Evolutionary conservation across 306 rosid genomes (phyloP), one percentile per base, ranked within the genome.

Genomic region (Oemleria cerasiformis): DNA sequence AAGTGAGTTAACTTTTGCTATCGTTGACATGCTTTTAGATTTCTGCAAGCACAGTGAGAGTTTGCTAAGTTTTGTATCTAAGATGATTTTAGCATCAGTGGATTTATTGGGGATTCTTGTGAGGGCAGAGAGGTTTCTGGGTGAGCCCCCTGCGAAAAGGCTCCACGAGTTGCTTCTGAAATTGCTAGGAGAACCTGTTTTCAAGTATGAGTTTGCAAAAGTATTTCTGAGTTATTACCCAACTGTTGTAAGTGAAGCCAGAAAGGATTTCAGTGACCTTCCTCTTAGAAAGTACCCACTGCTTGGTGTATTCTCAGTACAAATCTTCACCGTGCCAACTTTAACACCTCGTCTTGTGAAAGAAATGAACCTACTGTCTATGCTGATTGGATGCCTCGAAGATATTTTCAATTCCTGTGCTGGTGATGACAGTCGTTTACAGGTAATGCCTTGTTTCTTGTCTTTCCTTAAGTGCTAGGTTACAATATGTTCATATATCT

Each of bases 251-350:
- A 84, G 67, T 74, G 89, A 84, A 76, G 91, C 83, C 71, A 78
- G 85, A 74, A 82, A 88, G 78, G 88, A 73, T 71, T 19, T 58
- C 78, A 77, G 19, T 2, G 87, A 95, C 58, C 10, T 0, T 63
- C 67, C 63, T 72, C 65, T 83, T 60, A 86, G 77, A 85, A 89
- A 68, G 72, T 82, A 86, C 78, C 85, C 96, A 0, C 82, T 95
- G 51, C 79, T 91, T 64, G 70, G 88, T 13, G 81, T 86, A 30
- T 95, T 95, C 87, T 86, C 97, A 40, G 99, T 95, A 77, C 99
- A 95, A 87, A 95, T 95, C 74, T 87, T 91, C 76, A 91, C 99
- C 1, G 99, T 95, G 70, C 96, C 97, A 65, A 95, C 97, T 53
- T 86, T 95, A 69, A 92, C 96, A 61, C 92, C 92, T 5, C 89